Evolutionary conservation across 75 land plant genomes (phyloP).

Genomic region (Pinus tabuliformis): DNA sequence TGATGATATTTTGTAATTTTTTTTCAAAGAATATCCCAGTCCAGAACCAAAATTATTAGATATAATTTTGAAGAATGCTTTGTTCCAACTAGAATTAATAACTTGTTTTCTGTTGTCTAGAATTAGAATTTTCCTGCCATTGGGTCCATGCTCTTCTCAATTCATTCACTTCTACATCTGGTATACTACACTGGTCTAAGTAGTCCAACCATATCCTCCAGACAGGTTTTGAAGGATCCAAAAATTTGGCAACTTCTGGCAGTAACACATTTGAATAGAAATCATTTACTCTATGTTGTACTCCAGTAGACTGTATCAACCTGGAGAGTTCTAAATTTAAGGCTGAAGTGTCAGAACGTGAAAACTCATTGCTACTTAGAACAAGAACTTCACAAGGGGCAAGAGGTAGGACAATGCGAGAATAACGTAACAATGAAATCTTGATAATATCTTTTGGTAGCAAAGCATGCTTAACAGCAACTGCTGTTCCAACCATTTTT

Average conservation of each 20-base stretch:
- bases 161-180: conserved; percentile 49
- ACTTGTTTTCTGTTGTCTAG: background rate
- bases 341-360: background rate
- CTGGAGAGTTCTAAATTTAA: conserved; percentile 36
- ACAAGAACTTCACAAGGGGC: conserved; percentile 92
- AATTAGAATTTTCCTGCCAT: conserved; percentile 37
- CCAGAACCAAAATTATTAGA: background rate
- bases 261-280: conserved; percentile 43
- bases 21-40: background rate
- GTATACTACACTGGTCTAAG: conserved; percentile 45
- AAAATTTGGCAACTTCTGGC: conserved; percentile 46
- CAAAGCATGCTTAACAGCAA: conserved; percentile 74
- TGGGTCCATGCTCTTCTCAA: conserved; percentile 53
- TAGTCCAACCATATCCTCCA: conserved; percentile 70
- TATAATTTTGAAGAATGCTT: background rate
- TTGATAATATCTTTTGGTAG: conserved; percentile 76
- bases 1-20: background rate
- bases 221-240: conserved; percentile 41
- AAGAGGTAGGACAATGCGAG: conserved; percentile 77
- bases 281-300: conserved; percentile 31
- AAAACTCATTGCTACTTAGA: conserved; percentile 64
- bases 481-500: conserved; percentile 98
- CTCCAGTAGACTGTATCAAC: conserved; percentile 51
- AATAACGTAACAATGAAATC: conserved; percentile 66
- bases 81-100: background rate